Percentiles rank a stretch among this genome's conserved stretches.
Conservation (phyloP, 495 filamentous ascomycete genomes). For the Daldinia vernicosa region DNA sequence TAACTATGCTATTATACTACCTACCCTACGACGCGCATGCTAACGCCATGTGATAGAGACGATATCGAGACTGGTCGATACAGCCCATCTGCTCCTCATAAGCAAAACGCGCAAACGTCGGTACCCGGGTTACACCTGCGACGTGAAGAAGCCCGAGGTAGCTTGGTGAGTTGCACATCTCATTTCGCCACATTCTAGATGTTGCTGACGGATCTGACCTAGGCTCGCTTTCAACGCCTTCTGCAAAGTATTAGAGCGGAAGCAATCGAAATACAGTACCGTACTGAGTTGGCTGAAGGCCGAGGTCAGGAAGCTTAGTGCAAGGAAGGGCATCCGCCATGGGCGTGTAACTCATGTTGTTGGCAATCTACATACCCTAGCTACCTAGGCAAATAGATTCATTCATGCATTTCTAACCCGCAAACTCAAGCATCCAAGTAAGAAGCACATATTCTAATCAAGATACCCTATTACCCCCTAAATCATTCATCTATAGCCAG, state of each 20-base stretch:
- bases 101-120: constrained; percentile 58
- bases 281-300: constrained; percentile 70
- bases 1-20: background rate
- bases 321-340: constrained; percentile 38
- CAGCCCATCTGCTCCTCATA: constrained; percentile 72
- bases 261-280: constrained; percentile 71
- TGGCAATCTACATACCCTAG: background rate
- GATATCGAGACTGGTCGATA: constrained; percentile 69
- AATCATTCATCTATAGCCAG: background rate
- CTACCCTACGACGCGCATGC: background rate
- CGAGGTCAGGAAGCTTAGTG: constrained; percentile 47
- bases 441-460: background rate
- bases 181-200: background rate
- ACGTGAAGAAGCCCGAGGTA: constrained; percentile 70
- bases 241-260: constrained; percentile 67
- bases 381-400: background rate
- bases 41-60: constrained; percentile 57
- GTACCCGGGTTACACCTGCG: constrained; percentile 64
- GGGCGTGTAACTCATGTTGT: constrained; percentile 34
- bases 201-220: constrained; percentile 6
- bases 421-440: background rate
- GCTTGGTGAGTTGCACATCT: constrained; percentile 63
- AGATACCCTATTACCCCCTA: background rate
- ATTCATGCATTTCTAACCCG: background rate
- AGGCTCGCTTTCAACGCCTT: constrained; percentile 75